Percentiles rank a stretch among this genome's conserved stretches.
Conservation (phyloP, 2,329 filamentous ascomycete genomes). For the Ceratocystis eucalypticola region DNA sequence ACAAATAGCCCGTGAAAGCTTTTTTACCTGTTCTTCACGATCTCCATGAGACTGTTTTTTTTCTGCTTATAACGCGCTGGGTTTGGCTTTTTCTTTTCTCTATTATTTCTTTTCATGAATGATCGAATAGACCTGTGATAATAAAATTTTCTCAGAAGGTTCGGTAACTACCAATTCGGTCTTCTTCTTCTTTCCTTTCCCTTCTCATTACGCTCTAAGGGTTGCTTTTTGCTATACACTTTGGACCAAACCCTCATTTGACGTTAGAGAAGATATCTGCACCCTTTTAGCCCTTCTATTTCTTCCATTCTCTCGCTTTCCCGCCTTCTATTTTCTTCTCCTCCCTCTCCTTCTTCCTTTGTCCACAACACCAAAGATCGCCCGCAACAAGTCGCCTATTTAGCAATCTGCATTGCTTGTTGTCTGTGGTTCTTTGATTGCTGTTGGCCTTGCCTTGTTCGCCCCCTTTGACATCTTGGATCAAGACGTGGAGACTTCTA, state of each 20-base stretch:
- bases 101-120: background rate
- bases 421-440: background rate
- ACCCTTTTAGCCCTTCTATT: background rate
- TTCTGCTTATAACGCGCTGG: background rate
- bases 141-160: background rate
- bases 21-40: background rate
- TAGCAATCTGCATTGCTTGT: background rate
- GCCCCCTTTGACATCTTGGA: background rate
- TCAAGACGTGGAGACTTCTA: background rate
- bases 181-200: background rate
- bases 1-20: background rate
- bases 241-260: background rate
- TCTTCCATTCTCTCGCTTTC: background rate
- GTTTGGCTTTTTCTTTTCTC: background rate
- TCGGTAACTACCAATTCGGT: background rate
- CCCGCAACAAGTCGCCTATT: background rate
- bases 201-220: background rate
- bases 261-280: background rate
- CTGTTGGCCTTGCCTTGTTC: background rate
- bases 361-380: background rate
- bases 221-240: background rate
- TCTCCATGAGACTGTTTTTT: background rate
- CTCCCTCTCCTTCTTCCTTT: background rate
- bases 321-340: background rate
- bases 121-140: too few species aligned